phyloP scores from a whole-genome alignment of 768 basidiomycete genomes.

The Amanita brunnescens region DNA sequence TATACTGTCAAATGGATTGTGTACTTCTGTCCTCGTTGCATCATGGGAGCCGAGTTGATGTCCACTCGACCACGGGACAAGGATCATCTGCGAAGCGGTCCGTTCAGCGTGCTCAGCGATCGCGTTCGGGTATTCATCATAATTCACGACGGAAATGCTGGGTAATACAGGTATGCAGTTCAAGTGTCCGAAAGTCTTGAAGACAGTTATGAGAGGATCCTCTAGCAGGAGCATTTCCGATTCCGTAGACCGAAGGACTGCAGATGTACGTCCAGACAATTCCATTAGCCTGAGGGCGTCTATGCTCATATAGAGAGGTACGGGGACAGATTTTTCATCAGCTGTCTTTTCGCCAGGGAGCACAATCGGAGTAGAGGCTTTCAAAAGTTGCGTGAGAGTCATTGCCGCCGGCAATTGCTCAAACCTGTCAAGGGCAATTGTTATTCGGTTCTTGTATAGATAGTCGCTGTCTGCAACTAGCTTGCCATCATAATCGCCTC shows the following conservation, averaged over 20 bases:
- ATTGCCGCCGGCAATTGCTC: conserved; percentile 78
- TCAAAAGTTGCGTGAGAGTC: conserved; percentile 71
- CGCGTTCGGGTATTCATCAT: conserved; percentile 60
- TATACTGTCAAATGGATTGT: conserved; percentile 72
- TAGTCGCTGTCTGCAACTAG: conserved; percentile 23
- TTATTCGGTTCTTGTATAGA: conserved; percentile 44
- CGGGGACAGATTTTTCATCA: conserved; percentile 12
- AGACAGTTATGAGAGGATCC: conserved; percentile 66
- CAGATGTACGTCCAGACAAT: conserved; percentile 80
- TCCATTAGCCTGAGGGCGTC: conserved; percentile 86
- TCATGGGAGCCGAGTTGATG: conserved; percentile 16
- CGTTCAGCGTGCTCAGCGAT: conserved; percentile 54
- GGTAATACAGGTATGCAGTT: conserved; percentile 59
- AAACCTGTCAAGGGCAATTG: conserved; percentile 71
- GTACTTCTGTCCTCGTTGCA: conserved; percentile 15
- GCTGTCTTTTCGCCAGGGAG: conserved; percentile 22
- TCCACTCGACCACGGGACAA: conserved; percentile 76
- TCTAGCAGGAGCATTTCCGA: conserved; percentile 59
- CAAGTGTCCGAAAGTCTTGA: conserved; percentile 70
- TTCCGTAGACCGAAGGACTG: conserved; percentile 74
- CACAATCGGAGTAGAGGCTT: conserved; percentile 18
- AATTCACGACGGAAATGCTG: conserved; percentile 66
- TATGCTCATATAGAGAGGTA: conserved; percentile 31
- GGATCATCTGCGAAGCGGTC: conserved; percentile 58
- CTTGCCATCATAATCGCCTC: conserved; percentile 6